Base-by-base conservation (phyloP, 345 rosid genomes). In the Cardiospermum halicacabum region DNA sequence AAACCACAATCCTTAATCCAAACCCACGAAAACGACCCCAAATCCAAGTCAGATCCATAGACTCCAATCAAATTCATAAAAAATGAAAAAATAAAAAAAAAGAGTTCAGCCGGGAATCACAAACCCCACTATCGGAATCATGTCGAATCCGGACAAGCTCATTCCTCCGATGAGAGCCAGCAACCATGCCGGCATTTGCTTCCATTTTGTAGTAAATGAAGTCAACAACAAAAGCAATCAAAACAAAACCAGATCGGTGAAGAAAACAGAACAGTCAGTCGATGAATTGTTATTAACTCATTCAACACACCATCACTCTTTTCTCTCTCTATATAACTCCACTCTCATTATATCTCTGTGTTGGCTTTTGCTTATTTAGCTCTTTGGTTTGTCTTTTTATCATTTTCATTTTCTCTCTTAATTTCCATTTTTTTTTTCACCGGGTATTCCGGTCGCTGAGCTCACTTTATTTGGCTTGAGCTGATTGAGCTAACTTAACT, bases 101-200 rank as follows among this genome's bases (percentile, higher is more conserved):
- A 59, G 15, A 42, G 60, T 42, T 21, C 9, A 58, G 70, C 32
- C 36, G 30, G 65, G n/a, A 66, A 65, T 28, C 53, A 89, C 97
- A 47, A 71, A 95, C 99, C 92, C 88, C 96, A 53, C 96, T 79
- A 58, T 95, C 98, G 60, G 96, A 95, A 76, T 95, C 99, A 66
- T 95, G 93, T 28, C 88, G 96, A 73, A 95, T 95, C 78, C 98
- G 96, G 64, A 95, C 99, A 53, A 95, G 81, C 82, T 95, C 96
- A 74, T 95, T 95, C 74, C 89, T 78, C 78, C 86, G 88, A 88
- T 95, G 85, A n/a, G 99, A 95, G 27, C 99, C 99, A 65, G 99
- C 97, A 54, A 95, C 98, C 91, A 95, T 69, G 28, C 96, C 99
- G 27, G 88, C 85, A 76, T 75, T 91, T n/a, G 98, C 85, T 75